Evolutionary conservation across 768 basidiomycete species (phyloP).

Genomic region (Trametes sanguinea): DNA sequence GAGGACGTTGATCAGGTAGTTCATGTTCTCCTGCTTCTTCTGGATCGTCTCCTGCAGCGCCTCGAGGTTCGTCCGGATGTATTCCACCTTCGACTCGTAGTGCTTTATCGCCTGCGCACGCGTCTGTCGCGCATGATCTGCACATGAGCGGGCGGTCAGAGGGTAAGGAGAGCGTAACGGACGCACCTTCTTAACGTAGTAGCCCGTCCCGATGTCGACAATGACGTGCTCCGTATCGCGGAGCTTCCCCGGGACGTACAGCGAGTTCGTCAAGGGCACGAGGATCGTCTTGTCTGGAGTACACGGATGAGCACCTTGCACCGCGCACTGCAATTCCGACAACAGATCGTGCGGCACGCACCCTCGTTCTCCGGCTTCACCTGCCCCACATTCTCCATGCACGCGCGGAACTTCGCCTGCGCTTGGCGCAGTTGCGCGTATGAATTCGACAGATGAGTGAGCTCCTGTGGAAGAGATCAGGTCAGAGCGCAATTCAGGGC

Average conservation of each 20-base stretch:
- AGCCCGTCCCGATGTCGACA: slow-evolving; percentile 95
- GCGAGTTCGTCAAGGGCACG: slow-evolving; percentile 90
- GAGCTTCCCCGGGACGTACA: slow-evolving; percentile 93
- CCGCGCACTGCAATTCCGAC: neutral
- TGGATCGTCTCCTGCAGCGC: slow-evolving; percentile 85
- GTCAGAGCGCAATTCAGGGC: neutral
- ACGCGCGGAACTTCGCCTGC: slow-evolving; percentile 87
- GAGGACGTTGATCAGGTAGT: slow-evolving; percentile 54
- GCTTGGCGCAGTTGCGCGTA: slow-evolving; percentile 93
- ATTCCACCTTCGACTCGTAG: slow-evolving; percentile 80
- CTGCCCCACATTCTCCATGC: slow-evolving; percentile 78
- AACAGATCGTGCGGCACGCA: slow-evolving; percentile 29
- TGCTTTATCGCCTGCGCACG: slow-evolving; percentile 78
- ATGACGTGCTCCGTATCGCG: slow-evolving; percentile 84
- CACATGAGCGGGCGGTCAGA: no score
- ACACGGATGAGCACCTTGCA: neutral
- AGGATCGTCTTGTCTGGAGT: slow-evolving; percentile 81
- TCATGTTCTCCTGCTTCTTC: slow-evolving; percentile 90
- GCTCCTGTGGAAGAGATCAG: slow-evolving; percentile 58
- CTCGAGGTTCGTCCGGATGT: slow-evolving; percentile 81
- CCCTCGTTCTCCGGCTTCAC: slow-evolving; percentile 71
- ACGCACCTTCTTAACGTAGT: slow-evolving; percentile 90
- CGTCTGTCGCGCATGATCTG: slow-evolving; percentile 49
- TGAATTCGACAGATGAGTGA: slow-evolving; percentile 88
- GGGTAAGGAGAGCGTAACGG: neutral